Base-by-base conservation (phyloP, 2,329 filamentous ascomycete genomes). In the Pseudogymnoascus sp. region DNA sequence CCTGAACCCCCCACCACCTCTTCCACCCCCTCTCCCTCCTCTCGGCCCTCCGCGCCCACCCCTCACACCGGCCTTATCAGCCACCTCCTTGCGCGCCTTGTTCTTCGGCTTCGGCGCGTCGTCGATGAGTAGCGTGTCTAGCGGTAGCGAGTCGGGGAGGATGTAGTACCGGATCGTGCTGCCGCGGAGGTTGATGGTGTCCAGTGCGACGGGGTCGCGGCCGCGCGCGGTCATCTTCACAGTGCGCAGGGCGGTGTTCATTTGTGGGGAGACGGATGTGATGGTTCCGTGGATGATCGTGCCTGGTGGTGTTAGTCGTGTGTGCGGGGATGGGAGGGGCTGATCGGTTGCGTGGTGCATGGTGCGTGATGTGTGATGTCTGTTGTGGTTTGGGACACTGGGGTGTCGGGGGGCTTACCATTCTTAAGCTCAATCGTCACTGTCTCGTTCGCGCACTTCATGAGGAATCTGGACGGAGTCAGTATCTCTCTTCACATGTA, bases 361-460 rank as follows among this genome's bases (percentile, higher is more conserved):
- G 61, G 53, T n/a, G 43, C 63, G 19, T 33, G 43, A 28, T 50
- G 41, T 2, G 28, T 8, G 28, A 8, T 60, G 41, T 64, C 65
- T 63, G 56, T 31, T 46, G 16, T 41, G 38, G 8, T 60, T 60
- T 2, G 10, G 50, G 37, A 5, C n/a, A 28, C 35, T n/a, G 40
- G 60, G 46, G 61, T 8, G 2, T 4, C 4, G 50, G 64, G 46
- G 31, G 46, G 33, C 8, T 50, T 70, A 95, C 93, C 95, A 85
- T 98, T 98, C 79, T 99, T 99, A 70, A 99, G 83, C 79, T 99
- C 95, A 77, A 99, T 90, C 50, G 93, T 98, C 72, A 98, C 95
- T 72, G 95, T 96, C 82, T 99, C 95, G 78, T 97, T 98, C 78
- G 90, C 88, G 78, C 93, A 98, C 83, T 99, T 99, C 93, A 98